Conservation (phyloP, 352 stramenopile species). For the Globisporangium perplexum region DNA sequence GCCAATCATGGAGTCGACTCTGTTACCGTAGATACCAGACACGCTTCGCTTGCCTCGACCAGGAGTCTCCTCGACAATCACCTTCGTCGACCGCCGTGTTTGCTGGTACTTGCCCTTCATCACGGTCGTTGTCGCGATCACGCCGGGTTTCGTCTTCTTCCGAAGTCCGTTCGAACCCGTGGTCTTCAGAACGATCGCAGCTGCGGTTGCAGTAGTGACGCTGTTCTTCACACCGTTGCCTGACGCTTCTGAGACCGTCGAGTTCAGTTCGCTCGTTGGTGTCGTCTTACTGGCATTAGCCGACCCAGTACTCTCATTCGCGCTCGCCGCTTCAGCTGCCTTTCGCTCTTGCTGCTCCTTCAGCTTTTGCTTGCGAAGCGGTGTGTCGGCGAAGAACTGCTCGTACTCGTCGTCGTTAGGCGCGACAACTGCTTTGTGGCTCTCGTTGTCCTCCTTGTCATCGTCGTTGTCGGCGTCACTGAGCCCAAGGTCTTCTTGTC, state of each 20-base stretch:
- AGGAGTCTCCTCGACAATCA: conserved; percentile 17
- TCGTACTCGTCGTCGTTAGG: conserved; percentile 13
- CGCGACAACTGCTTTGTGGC: neutral
- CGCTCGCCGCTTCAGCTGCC: neutral
- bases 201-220: neutral
- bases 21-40: conserved; percentile 2
- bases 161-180: conserved; percentile 43
- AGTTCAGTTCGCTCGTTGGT: neutral
- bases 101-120: conserved; percentile 36
- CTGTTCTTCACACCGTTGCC: neutral
- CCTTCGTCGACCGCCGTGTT: conserved; percentile 37
- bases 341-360: conserved; percentile 5
- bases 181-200: neutral
- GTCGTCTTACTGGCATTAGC: neutral
- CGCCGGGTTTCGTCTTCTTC: conserved; percentile 14
- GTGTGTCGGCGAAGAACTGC: conserved; percentile 12
- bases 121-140: conserved; percentile 21
- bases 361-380: conserved; percentile 10
- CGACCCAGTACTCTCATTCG: neutral
- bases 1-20: neutral
- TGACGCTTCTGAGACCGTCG: neutral
- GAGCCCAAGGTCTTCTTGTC: conserved; percentile 11
- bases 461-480: conserved; percentile 33
- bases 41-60: conserved; percentile 9
- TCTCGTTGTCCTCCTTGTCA: conserved; percentile 6